A percentile compares a stretch with the other conserved stretches of the same genome.
Conservation (phyloP, 129 eudicot species). For the Arctium lappa region DNA sequence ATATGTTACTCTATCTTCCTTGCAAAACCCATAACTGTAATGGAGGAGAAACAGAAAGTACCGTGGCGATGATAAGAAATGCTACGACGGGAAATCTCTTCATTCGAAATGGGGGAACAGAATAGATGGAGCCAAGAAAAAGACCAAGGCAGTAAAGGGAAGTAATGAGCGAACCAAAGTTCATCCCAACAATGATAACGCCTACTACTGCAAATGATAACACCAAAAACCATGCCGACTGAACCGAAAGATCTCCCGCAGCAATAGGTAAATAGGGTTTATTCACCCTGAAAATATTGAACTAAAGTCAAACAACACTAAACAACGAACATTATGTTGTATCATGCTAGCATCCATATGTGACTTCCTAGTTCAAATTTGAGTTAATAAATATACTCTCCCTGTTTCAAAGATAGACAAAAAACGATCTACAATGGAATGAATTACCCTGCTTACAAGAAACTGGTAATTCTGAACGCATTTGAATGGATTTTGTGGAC, state of each 20-base stretch:
- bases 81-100: slow-evolving; percentile 95
- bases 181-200: slow-evolving; percentile 68
- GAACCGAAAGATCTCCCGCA: slow-evolving; percentile 97
- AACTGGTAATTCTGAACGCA: background rate
- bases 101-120: slow-evolving; percentile 97
- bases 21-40: background rate
- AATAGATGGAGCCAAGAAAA: slow-evolving; percentile 92
- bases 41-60: slow-evolving; percentile 27
- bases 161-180: slow-evolving; percentile 87
- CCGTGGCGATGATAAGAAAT: slow-evolving; percentile 96
- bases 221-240: slow-evolving; percentile 96
- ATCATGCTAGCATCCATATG: background rate
- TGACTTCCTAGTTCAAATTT: background rate
- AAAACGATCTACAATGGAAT: too few relatives aligned
- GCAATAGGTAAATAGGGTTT: slow-evolving; percentile 97
- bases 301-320: background rate
- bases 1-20: background rate
- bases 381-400: background rate
- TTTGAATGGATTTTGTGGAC: background rate
- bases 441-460: background rate
- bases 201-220: slow-evolving; percentile 72
- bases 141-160: slow-evolving; percentile 87
- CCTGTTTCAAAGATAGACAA: background rate
- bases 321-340: background rate
- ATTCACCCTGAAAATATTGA: slow-evolving; percentile 66